These are phyloP conservation scores for Ceratocystis albifundus DNA, from an alignment of 2,329 filamentous ascomycete species.

Conservation along the genomic window DNA sequence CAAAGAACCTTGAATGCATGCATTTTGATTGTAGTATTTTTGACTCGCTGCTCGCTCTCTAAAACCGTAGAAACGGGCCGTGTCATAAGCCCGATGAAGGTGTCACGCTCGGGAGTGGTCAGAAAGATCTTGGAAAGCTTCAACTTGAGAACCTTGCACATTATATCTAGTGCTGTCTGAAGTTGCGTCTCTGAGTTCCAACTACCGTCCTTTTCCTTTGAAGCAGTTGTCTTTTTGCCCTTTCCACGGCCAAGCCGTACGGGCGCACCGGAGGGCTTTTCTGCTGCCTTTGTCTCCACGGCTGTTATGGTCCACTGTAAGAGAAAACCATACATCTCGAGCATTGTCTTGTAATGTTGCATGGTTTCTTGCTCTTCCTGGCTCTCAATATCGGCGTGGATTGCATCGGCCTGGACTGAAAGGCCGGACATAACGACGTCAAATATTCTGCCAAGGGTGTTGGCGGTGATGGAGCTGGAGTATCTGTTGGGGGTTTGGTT, in stretches of 20 bases:
- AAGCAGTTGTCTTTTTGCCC: constrained; percentile 56
- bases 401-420: constrained; percentile 71
- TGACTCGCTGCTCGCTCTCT: constrained; percentile 86
- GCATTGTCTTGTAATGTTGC: constrained; percentile 74
- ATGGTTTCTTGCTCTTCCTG: constrained; percentile 78
- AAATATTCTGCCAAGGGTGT: constrained; percentile 82
- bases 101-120: constrained; percentile 92
- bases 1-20: constrained; percentile 95
- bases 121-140: constrained; percentile 89
- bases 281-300: constrained; percentile 86
- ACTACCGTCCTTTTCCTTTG: constrained; percentile 51
- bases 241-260: constrained; percentile 62
- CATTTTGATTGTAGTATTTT: constrained; percentile 82
- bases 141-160: constrained; percentile 90
- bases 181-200: constrained; percentile 89
- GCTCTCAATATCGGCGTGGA: constrained; percentile 74
- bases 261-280: constrained; percentile 63
- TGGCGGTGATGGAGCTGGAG: constrained; percentile 63
- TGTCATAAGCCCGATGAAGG: constrained; percentile 84
- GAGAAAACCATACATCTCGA: constrained; percentile 90
- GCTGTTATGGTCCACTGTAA: constrained; percentile 90
- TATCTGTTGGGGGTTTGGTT: constrained; percentile 59
- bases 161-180: constrained; percentile 76
- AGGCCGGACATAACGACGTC: constrained; percentile 80
- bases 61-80: constrained; percentile 86